phyloP scores from a whole-genome alignment of 2,329 filamentous ascomycete species.

The Diaporthe sp. region DNA sequence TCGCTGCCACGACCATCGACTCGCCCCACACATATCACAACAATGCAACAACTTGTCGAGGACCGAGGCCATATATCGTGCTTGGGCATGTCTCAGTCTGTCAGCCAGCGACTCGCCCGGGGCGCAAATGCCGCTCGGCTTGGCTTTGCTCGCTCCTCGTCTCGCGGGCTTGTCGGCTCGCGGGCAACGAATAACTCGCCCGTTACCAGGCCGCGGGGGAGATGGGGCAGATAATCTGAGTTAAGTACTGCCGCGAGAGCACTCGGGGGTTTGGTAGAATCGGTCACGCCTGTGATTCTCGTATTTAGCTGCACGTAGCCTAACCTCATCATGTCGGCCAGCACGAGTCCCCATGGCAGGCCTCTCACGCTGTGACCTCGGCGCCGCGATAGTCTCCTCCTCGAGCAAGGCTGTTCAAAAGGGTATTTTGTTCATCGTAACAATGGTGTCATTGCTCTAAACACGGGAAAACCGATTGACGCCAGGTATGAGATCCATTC shows the following conservation, averaged over 20 bases:
- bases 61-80: too few relatives aligned
- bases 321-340: conserved; percentile 2
- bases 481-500: conserved; percentile 41
- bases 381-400: conserved; percentile 18
- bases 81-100: not conserved
- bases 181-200: not conserved
- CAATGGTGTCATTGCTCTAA: conserved; percentile 42
- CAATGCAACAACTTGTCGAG: not conserved
- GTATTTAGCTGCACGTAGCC: conserved; percentile 8
- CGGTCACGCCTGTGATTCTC: conserved; percentile 25
- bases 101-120: not conserved
- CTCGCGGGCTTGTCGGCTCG: not conserved
- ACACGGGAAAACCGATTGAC: conserved; percentile 41
- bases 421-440: conserved; percentile 42
- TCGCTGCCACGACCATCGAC: not conserved
- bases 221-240: not conserved
- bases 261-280: not conserved
- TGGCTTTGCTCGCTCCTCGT: not conserved
- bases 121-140: not conserved
- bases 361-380: conserved; percentile 21
- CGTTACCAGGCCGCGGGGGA: not conserved
- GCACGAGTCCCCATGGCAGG: conserved; percentile 20
- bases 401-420: conserved; percentile 26
- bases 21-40: not conserved
- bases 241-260: not conserved